Evolutionary conservation across 371 early-diverging fungal species (phyloP).

Genomic region (Blyttiomyces sp.): DNA sequence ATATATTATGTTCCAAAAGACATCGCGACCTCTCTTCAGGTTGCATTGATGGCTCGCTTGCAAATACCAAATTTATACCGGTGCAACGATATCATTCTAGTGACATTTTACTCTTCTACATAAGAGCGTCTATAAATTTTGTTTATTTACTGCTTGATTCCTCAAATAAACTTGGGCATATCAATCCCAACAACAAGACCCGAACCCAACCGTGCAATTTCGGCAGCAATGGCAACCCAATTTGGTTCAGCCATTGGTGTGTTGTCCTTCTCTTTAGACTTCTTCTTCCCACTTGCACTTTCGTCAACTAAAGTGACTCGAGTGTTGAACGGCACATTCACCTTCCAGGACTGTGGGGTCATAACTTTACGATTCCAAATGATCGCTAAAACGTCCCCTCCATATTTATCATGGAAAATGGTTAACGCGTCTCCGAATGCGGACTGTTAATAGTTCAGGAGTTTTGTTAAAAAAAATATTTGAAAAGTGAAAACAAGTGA

Average conservation of each 20-base stretch:
- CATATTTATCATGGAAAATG: slow-evolving; percentile 74
- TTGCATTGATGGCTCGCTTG: slow-evolving; percentile 21
- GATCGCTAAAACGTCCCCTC: slow-evolving; percentile 71
- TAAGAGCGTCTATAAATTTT: too few relatives aligned
- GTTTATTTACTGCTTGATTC: background rate
- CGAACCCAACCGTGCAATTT: slow-evolving; percentile 61
- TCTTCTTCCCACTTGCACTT: slow-evolving; percentile 4
- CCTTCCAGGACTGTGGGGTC: slow-evolving; percentile 57
- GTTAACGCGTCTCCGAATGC: slow-evolving; percentile 39
- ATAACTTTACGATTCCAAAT: slow-evolving; percentile 55
- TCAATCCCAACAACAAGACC: slow-evolving; percentile 44
- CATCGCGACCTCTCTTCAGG: slow-evolving; percentile 17
- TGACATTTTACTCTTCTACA: too few relatives aligned
- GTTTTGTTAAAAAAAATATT: background rate
- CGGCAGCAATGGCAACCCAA: slow-evolving; percentile 62
- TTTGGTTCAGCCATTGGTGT: slow-evolving; percentile 61
- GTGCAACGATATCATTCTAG: too few relatives aligned
- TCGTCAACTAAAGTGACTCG: background rate
- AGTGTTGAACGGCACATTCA: slow-evolving; percentile 51
- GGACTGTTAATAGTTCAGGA: slow-evolving; percentile 3
- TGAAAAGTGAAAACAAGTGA: background rate
- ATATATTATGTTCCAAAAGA: slow-evolving; percentile 11
- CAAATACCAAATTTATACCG: too few relatives aligned
- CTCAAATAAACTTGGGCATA: too few relatives aligned
- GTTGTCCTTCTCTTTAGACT: slow-evolving; percentile 36